A percentile compares a stretch with the other conserved stretches of the same genome.
These are phyloP conservation scores for Rhexocercosporidium sp. DNA, from an alignment of 2,329 filamentous ascomycete genomes.

Conservation along the genomic window DNA sequence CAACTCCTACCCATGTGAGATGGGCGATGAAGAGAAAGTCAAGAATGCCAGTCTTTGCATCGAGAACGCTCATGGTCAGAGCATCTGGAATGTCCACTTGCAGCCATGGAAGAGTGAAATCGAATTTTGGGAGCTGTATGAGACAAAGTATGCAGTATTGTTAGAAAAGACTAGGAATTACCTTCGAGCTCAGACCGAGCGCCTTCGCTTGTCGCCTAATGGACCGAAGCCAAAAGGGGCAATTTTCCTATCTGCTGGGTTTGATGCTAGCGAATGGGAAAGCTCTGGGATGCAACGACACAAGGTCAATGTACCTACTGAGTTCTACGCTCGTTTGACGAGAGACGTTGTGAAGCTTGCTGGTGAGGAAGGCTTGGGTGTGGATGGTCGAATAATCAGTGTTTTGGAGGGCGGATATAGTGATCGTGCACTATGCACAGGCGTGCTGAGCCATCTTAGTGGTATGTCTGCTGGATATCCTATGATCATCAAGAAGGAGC, in stretches of 20 bases:
- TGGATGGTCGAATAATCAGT: slow-evolving; percentile 87
- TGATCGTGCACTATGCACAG: slow-evolving; percentile 85
- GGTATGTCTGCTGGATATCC: slow-evolving; percentile 70
- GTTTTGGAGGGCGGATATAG: slow-evolving; percentile 97
- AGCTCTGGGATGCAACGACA: slow-evolving; percentile 92
- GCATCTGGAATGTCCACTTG: slow-evolving; percentile 94
- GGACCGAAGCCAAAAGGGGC: slow-evolving; percentile 76
- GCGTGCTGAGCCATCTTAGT: slow-evolving; percentile 87
- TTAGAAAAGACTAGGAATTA: slow-evolving; percentile 83
- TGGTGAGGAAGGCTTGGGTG: slow-evolving; percentile 75
- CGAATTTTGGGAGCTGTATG: slow-evolving; percentile 91
- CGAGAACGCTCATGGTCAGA: slow-evolving; percentile 92
- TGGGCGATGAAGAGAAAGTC: slow-evolving; percentile 91
- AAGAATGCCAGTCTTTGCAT: slow-evolving; percentile 93
- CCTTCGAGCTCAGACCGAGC: slow-evolving; percentile 73
- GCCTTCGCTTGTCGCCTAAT: slow-evolving; percentile 60
- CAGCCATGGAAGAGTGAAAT: slow-evolving; percentile 81
- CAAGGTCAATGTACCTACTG: slow-evolving; percentile 92
- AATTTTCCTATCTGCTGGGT: slow-evolving; percentile 94
- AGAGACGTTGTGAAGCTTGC: slow-evolving; percentile 83
- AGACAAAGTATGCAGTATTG: slow-evolving; percentile 75
- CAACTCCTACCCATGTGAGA: slow-evolving; percentile 96
- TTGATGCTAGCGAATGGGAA: slow-evolving; percentile 97
- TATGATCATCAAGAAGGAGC: slow-evolving; percentile 45
- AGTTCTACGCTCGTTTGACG: slow-evolving; percentile 93